Base-by-base conservation (phyloP, 108 stramenopile species). In the Discostella stelligeroides region DNA sequence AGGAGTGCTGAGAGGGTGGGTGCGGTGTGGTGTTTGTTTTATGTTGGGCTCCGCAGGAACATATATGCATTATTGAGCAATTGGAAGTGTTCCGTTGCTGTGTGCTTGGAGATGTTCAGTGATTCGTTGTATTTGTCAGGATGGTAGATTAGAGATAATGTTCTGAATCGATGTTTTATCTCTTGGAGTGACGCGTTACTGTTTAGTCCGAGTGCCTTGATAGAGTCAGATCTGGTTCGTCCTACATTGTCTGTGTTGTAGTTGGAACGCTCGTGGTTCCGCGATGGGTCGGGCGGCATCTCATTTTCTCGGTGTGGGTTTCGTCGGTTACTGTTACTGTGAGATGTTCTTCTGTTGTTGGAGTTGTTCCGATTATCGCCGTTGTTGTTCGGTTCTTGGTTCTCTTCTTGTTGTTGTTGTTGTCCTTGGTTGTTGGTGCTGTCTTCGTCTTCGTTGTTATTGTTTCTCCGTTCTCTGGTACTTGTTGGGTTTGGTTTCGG, bases 21-120 rank as follows among this genome's bases (percentile, higher is more conserved):
- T 34, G 34, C 6, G 34, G 34, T 6, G 34, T 6, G 34, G 34
- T 34, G 34, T 3, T 34, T 34, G 34, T 3, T 34, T 34, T 5
- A 6, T 34, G 34, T 34, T 34, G 5, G 14, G 14, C 48, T 49
- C n/a, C 0, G n/a, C 21, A 55, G 25, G 27, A 28, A 55, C 1
- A 9, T 28, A 14, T 55, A 29, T 28, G 53, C 53, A 55, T 55
- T 55, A 28, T 55, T 55, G 23, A 55, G 53, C 2, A 55, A 9
- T 55, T 55, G 53, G 53, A 55, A 55, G 24, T 55, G 53, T 17
- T 24, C 53, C 2, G 53, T 55, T 7, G 53, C 24, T 55, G 18
- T 10, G 8, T 25, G 24, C 21, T 14, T 25, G 18, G 53, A 29
- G 24, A 55, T 25, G 23, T 27, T 27, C 4, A 28, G 24, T 55